phyloP scores from a whole-genome alignment of 2,329 filamentous ascomycete genomes.

The Pseudogymnoascus sp. region DNA sequence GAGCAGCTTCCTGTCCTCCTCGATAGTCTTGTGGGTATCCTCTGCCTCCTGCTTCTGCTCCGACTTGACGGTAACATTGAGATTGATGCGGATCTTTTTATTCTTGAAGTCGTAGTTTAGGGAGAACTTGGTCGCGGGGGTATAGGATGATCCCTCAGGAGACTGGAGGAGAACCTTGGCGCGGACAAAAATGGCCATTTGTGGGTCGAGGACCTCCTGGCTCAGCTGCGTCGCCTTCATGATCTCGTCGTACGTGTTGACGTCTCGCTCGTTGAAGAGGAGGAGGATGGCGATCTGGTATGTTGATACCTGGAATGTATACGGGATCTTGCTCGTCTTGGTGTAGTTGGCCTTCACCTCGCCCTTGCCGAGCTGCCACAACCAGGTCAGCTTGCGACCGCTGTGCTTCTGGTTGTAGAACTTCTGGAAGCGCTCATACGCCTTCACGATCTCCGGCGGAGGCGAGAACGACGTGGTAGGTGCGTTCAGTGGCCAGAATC shows the following conservation, averaged over 20 bases:
- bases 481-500: constrained; percentile 90
- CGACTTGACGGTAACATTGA: constrained; percentile 89
- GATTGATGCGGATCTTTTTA: constrained; percentile 95
- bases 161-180: constrained; percentile 76
- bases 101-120: constrained; percentile 95
- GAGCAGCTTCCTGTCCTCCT: constrained; percentile 92
- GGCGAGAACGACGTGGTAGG: constrained; percentile 84
- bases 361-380: constrained; percentile 97
- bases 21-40: constrained; percentile 98
- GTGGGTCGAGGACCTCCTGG: constrained; percentile 77
- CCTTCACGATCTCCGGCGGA: constrained; percentile 73
- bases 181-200: constrained; percentile 79
- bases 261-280: constrained; percentile 87
- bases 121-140: constrained; percentile 67
- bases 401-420: constrained; percentile 98
- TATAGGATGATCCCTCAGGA: constrained; percentile 66
- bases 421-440: constrained; percentile 78
- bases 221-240: constrained; percentile 70
- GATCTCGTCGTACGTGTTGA: constrained; percentile 81
- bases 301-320: constrained; percentile 93
- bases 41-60: constrained; percentile 95
- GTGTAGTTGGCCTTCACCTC: constrained; percentile 92
- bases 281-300: constrained; percentile 97
- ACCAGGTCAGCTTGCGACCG: constrained; percentile 91
- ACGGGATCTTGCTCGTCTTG: constrained; percentile 81